These are phyloP conservation scores for Ramalina peruviana DNA, from an alignment of 495 filamentous ascomycete genomes.

Conservation along the genomic window DNA sequence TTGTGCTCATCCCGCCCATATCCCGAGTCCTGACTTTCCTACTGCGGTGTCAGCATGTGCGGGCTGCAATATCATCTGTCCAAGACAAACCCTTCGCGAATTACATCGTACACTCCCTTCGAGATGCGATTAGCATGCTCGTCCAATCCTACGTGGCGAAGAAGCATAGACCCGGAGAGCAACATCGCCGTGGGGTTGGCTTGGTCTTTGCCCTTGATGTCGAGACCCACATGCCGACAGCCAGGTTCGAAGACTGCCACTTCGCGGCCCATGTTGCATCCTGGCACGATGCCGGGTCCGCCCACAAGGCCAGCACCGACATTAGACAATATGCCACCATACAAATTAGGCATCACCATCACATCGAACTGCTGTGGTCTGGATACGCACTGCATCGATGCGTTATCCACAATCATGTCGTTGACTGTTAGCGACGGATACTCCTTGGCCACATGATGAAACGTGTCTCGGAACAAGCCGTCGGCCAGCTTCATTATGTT, in stretches of 20 bases:
- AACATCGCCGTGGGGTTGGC: constrained; percentile 95
- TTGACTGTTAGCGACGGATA: constrained; percentile 87
- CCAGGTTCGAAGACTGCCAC: constrained; percentile 98
- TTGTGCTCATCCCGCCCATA: constrained; percentile 83
- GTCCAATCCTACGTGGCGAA: constrained; percentile 90
- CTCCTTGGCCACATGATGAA: constrained; percentile 81
- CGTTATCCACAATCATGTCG: constrained; percentile 99
- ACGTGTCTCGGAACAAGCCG: constrained; percentile 93
- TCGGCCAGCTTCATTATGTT: constrained; percentile 99
- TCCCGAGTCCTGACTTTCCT: constrained; percentile 79
- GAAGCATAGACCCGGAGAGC: constrained; percentile 87
- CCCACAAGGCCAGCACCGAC: constrained; percentile 97
- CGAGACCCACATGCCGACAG: constrained; percentile 94
- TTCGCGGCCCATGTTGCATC: constrained; percentile 98
- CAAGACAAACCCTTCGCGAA: constrained; percentile 69
- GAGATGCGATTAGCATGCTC: constrained; percentile 97
- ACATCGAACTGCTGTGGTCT: constrained; percentile 96
- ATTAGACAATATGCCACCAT: constrained; percentile 97
- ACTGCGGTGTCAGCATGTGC: constrained; percentile 20
- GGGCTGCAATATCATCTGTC: not conserved
- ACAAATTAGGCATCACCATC: constrained; percentile 99
- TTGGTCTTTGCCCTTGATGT: constrained; percentile 98
- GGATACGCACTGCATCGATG: constrained; percentile 96
- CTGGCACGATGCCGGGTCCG: constrained; percentile 90
- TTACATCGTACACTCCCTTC: constrained; percentile 93